These are phyloP conservation scores for Cyberlindnera galapagoensis DNA, from an alignment of 805 yeast genomes.

Conservation along the genomic window DNA sequence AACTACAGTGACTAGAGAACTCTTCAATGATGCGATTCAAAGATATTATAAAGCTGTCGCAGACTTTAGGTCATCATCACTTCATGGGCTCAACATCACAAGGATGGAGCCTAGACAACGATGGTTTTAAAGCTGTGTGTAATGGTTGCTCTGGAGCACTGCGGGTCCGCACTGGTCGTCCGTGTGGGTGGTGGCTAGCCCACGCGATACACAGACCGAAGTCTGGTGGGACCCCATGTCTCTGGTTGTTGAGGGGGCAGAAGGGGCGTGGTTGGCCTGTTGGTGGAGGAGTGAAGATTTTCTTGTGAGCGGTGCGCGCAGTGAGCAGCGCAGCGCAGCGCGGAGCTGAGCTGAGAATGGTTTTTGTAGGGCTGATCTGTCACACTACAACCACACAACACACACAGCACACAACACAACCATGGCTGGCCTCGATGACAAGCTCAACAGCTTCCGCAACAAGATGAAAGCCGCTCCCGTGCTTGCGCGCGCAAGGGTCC, in stretches of 20 bases:
- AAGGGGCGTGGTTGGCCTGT: no score
- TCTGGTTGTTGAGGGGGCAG: no score
- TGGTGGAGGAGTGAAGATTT: no score
- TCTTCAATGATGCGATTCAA: not conserved
- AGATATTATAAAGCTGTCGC: not conserved
- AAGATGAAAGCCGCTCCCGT: slow-evolving; percentile 54
- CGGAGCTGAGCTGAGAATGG: no score
- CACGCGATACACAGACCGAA: no score
- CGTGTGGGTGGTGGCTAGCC: no score
- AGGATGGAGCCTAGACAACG: slow-evolving; percentile 77
- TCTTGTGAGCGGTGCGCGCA: no score
- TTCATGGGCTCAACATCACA: not conserved
- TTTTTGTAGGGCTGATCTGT: no score
- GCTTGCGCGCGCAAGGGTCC: no score
- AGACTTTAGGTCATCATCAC: not conserved
- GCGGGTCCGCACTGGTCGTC: slow-evolving; percentile 1
- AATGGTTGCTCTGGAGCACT: slow-evolving; percentile 8
- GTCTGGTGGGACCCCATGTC: no score
- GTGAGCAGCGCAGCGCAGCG: no score
- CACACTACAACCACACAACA: no score
- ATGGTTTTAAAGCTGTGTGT: slow-evolving; percentile 74
- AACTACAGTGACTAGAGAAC: not conserved
- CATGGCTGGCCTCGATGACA: slow-evolving; percentile 38
- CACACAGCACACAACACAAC: not conserved
- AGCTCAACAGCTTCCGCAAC: slow-evolving; percentile 59